phyloP scores from a whole-genome alignment of 495 filamentous ascomycete species.

The Penicillium cosmopolitanum region DNA sequence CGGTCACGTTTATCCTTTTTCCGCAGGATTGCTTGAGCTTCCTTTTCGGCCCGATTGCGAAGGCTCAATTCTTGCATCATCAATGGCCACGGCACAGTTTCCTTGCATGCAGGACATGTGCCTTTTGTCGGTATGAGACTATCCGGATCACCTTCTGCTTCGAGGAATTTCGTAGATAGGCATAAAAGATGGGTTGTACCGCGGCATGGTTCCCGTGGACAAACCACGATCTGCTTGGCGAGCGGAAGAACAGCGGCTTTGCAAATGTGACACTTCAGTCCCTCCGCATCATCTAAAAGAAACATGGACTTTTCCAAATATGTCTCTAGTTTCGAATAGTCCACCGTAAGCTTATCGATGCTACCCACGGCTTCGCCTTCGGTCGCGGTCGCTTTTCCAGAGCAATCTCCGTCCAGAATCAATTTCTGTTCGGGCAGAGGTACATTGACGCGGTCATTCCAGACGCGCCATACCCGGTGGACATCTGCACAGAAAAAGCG shows the following conservation, averaged over 20 bases:
- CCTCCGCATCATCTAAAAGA: constrained; percentile 61
- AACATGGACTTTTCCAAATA: constrained; percentile 73
- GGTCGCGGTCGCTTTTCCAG: background rate
- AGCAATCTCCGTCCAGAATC: constrained; percentile 55
- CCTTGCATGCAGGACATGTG: constrained; percentile 71
- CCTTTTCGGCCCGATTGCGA: constrained; percentile 66
- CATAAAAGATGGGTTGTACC: constrained; percentile 75
- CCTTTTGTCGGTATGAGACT: constrained; percentile 70
- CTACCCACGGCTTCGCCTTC: constrained; percentile 23
- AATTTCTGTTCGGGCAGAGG: constrained; percentile 56
- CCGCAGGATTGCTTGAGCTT: constrained; percentile 66
- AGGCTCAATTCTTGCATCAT: constrained; percentile 83
- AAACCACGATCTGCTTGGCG: constrained; percentile 65
- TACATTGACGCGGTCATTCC: constrained; percentile 53
- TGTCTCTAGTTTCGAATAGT: constrained; percentile 65
- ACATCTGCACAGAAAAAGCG: constrained; percentile 79
- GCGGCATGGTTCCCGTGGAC: constrained; percentile 67
- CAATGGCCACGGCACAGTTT: constrained; percentile 67
- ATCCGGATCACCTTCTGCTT: constrained; percentile 40
- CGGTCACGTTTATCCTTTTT: constrained; percentile 41
- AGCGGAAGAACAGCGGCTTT: constrained; percentile 46
- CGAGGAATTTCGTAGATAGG: constrained; percentile 68
- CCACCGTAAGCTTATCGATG: constrained; percentile 63
- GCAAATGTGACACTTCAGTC: constrained; percentile 69
- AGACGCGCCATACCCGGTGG: constrained; percentile 65